A percentile compares a stretch with the other conserved stretches of the same genome.
Conservation (phyloP, 345 rosid genomes). For the Cardamine chenopodiifolia region DNA sequence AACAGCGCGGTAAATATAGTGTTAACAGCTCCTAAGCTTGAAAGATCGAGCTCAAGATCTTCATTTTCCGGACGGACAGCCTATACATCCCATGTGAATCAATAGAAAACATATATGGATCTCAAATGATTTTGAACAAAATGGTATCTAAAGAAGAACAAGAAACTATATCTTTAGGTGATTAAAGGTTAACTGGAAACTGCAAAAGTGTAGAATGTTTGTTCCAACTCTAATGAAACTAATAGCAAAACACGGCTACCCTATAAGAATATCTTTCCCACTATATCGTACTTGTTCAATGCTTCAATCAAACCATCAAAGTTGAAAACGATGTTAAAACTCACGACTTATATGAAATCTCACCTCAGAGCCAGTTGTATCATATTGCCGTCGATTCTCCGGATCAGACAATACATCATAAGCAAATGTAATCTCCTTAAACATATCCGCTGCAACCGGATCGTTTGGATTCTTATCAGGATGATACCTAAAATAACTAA, state of each 20-base stretch:
- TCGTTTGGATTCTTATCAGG: constrained; percentile 97
- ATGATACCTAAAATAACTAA: constrained; percentile 68
- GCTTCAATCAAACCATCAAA: background rate
- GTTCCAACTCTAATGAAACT: constrained; percentile 2
- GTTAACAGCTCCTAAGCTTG: constrained; percentile 93
- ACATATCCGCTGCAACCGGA: constrained; percentile 86
- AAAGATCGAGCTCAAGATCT: constrained; percentile 94
- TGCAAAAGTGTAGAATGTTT: background rate
- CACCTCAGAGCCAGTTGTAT: constrained; percentile 90
- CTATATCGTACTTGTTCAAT: background rate
- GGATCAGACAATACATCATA: constrained; percentile 88
- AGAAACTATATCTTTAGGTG: background rate
- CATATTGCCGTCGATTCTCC: constrained; percentile 78
- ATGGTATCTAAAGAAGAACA: background rate
- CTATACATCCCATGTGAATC: constrained; percentile 44
- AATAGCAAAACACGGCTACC: background rate
- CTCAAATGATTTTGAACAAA: background rate
- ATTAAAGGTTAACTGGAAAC: background rate
- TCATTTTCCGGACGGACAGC: constrained; percentile 76
- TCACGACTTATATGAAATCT: constrained; percentile 30
- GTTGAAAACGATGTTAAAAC: background rate
- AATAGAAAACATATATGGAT: background rate
- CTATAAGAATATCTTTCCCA: background rate
- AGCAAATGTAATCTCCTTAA: constrained; percentile 87
- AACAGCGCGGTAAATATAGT: constrained; percentile 94